Conservation (phyloP, 2,329 filamentous ascomycete genomes). For the Penicillium brevicompactum region DNA sequence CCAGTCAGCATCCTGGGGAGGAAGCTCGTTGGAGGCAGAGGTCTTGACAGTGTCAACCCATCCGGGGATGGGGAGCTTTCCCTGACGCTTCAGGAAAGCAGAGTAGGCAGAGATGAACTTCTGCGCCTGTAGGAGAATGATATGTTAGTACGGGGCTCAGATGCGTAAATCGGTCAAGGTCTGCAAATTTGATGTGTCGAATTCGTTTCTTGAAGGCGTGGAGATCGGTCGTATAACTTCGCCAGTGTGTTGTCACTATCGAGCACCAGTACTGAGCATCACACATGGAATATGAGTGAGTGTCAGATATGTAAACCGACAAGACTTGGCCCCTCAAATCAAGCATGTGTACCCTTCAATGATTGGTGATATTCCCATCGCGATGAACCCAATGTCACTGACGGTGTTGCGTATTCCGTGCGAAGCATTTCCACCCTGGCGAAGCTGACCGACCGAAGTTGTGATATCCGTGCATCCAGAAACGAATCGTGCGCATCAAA, state of each 20-base stretch:
- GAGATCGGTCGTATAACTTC: slow-evolving; percentile 11
- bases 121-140: slow-evolving; percentile 53
- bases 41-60: slow-evolving; percentile 99
- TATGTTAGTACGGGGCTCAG: slow-evolving; percentile 20
- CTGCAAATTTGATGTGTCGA: slow-evolving; percentile 21
- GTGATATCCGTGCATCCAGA: slow-evolving; percentile 18
- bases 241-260: slow-evolving; percentile 2
- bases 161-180: slow-evolving; percentile 11
- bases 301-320: background rate
- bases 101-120: slow-evolving; percentile 71
- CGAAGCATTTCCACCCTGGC: slow-evolving; percentile 9
- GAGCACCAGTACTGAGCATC: background rate
- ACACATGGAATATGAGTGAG: too few species aligned
- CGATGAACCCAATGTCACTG: slow-evolving; percentile 3
- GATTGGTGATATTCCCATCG: background rate
- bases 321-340: slow-evolving; percentile 7
- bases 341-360: slow-evolving; percentile 7
- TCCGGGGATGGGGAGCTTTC: slow-evolving; percentile 68
- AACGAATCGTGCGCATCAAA: slow-evolving; percentile 20
- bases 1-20: slow-evolving; percentile 98
- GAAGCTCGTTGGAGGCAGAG: slow-evolving; percentile 92
- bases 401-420: background rate
- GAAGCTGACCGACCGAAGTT: slow-evolving; percentile 8
- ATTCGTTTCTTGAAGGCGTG: slow-evolving; percentile 21
- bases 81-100: slow-evolving; percentile 71